Conservation (phyloP, 1,284 basidiomycete genomes). For the Ganoderma meredithae region DNA sequence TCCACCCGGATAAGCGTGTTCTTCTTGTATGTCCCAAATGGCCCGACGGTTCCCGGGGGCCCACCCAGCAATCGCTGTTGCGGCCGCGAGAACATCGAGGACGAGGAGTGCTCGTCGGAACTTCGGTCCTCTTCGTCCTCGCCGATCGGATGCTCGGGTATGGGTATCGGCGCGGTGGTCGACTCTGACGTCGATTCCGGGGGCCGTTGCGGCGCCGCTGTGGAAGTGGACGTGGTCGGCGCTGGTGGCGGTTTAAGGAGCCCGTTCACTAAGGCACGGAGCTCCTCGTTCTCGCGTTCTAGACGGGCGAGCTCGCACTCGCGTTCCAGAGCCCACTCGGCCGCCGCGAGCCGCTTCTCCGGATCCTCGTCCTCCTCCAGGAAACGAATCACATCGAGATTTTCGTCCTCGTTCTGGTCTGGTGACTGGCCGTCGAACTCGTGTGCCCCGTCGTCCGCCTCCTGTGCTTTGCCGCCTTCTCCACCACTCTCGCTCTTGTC, state of each 20-base stretch:
- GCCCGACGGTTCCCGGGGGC: constrained; percentile 52
- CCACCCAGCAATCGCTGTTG: constrained; percentile 46
- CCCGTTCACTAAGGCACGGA: constrained; percentile 71
- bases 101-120: constrained; percentile 28
- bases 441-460: constrained; percentile 13
- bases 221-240: constrained; percentile 1
- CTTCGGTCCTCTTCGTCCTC: constrained; percentile 18
- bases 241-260: constrained; percentile 22
- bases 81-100: constrained; percentile 20
- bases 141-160: constrained; percentile 15
- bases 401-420: background rate
- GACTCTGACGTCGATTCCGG: constrained; percentile 2
- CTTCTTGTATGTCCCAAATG: constrained; percentile 53
- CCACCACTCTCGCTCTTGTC: constrained; percentile 41
- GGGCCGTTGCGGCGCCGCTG: constrained; percentile 5
- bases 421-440: constrained; percentile 3
- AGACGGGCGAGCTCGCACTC: constrained; percentile 88
- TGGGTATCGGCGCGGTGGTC: constrained; percentile 10
- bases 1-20: constrained; percentile 19
- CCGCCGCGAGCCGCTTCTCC: constrained; percentile 43
- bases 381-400: constrained; percentile 16
- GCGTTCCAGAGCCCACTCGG: constrained; percentile 83
- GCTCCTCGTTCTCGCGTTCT: constrained; percentile 85
- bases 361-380: constrained; percentile 36
- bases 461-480: constrained; percentile 40